Evolutionary conservation across 805 yeast genomes (phyloP).

Genomic region (Ogataea corticis): DNA sequence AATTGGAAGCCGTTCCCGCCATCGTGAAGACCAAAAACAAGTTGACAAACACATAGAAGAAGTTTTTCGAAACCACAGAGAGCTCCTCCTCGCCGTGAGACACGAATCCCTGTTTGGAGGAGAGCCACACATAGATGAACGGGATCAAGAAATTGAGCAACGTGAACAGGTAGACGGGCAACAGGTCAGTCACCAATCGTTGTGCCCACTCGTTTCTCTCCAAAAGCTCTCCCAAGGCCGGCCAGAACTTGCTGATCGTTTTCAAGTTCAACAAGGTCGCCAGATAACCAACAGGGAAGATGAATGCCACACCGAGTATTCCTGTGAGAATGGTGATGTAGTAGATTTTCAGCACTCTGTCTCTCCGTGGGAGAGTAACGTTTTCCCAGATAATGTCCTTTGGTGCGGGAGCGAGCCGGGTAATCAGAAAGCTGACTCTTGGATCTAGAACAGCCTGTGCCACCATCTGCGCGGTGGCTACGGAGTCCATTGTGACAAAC

Average conservation of each 20-base stretch:
- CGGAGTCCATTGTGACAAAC: slow-evolving; percentile 91
- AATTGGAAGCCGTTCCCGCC: slow-evolving; percentile 86
- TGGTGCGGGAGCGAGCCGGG: slow-evolving; percentile 92
- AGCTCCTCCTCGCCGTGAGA: slow-evolving; percentile 92
- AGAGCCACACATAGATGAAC: slow-evolving; percentile 78
- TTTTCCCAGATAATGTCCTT: slow-evolving; percentile 94
- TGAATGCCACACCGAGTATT: slow-evolving; percentile 66
- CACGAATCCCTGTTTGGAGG: slow-evolving; percentile 82
- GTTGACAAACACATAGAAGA: slow-evolving; percentile 91
- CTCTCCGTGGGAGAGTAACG: slow-evolving; percentile 74
- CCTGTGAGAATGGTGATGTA: slow-evolving; percentile 67
- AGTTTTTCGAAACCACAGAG: slow-evolving; percentile 87
- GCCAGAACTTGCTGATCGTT: slow-evolving; percentile 79
- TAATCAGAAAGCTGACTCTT: slow-evolving; percentile 76
- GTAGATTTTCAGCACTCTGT: slow-evolving; percentile 65
- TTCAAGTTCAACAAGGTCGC: slow-evolving; percentile 81
- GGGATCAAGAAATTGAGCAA: slow-evolving; percentile 82
- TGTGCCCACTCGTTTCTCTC: slow-evolving; percentile 69
- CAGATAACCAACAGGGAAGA: slow-evolving; percentile 80
- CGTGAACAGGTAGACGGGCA: slow-evolving; percentile 91
- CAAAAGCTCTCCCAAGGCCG: slow-evolving; percentile 70
- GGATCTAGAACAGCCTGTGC: slow-evolving; percentile 96
- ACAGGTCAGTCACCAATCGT: slow-evolving; percentile 78
- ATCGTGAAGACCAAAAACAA: slow-evolving; percentile 90
- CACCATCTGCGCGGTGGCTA: slow-evolving; percentile 93